phyloP scores from a whole-genome alignment of 352 stramenopile species.

The Globisporangium cystogenes region DNA sequence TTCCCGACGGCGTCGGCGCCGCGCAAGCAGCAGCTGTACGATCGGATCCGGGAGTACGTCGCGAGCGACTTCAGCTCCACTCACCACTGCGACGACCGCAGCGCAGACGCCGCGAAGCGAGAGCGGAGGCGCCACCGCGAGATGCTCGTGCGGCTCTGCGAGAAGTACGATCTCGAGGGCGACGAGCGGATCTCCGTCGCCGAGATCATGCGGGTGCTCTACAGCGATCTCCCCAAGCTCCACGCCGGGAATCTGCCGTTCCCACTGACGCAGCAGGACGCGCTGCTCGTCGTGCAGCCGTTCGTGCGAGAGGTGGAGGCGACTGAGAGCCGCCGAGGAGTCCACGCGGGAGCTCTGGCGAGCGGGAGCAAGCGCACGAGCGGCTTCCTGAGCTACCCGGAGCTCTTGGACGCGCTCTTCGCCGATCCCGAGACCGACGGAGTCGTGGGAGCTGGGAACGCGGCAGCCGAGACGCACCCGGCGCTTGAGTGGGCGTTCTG shows the following conservation, averaged over 20 bases:
- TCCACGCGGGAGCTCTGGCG: background rate
- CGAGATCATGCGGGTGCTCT: constrained; percentile 31
- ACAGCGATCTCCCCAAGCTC: constrained; percentile 27
- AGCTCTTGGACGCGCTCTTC: constrained; percentile 34
- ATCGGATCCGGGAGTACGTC: constrained; percentile 32
- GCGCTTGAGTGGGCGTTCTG: constrained; percentile 32
- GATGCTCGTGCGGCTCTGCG: constrained; percentile 31
- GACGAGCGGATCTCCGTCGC: constrained; percentile 27
- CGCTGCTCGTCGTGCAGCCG: constrained; percentile 16
- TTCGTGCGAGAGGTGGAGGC: constrained; percentile 4
- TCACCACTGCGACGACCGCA: background rate
- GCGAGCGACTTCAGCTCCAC: constrained; percentile 27
- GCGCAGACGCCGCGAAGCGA: background rate
- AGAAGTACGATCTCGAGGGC: constrained; percentile 39
- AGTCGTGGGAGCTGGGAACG: constrained; percentile 1
- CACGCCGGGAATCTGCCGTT: constrained; percentile 26
- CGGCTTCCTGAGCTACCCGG: constrained; percentile 27
- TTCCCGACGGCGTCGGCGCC: constrained; percentile 16
- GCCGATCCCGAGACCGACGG: background rate
- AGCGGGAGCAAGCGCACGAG: background rate
- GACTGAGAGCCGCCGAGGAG: background rate
- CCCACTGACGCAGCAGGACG: constrained; percentile 32
- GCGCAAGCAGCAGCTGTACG: constrained; percentile 14
- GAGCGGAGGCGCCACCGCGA: constrained; percentile 6
- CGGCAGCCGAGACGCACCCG: background rate